Conservation (phyloP, 768 basidiomycete genomes). For the Mycena floridula region DNA sequence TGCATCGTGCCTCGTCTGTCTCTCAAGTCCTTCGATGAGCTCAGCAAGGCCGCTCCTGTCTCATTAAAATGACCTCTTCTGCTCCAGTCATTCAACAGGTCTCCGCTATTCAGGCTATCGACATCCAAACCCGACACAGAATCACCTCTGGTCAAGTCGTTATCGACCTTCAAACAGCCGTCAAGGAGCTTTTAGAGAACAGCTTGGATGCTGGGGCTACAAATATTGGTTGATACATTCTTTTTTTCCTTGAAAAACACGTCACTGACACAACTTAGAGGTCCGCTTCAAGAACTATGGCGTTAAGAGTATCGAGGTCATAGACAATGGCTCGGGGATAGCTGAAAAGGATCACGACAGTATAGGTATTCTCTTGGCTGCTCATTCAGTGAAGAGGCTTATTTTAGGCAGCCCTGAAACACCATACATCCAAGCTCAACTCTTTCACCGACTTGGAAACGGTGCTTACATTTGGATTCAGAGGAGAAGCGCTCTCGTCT, state of each 20-base stretch:
- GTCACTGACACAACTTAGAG: slow-evolving; percentile 40
- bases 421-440: slow-evolving; percentile 88
- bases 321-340: slow-evolving; percentile 92
- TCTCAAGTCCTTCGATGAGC: too few species aligned
- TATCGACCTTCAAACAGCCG: slow-evolving; percentile 85
- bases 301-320: slow-evolving; percentile 72
- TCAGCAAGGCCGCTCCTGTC: too few species aligned
- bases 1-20: too few species aligned
- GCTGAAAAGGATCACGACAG: slow-evolving; percentile 66
- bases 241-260: neutral
- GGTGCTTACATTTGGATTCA: slow-evolving; percentile 85
- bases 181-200: slow-evolving; percentile 97
- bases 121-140: slow-evolving; percentile 70
- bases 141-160: slow-evolving; percentile 96
- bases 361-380: slow-evolving; percentile 52
- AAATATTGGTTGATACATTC: slow-evolving; percentile 51
- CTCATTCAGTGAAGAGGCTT: neutral
- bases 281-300: slow-evolving; percentile 89
- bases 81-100: too few species aligned
- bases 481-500: slow-evolving; percentile 93
- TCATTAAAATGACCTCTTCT: too few species aligned
- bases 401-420: slow-evolving; percentile 63
- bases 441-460: slow-evolving; percentile 67
- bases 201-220: slow-evolving; percentile 91
- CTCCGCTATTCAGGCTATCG: slow-evolving; percentile 54